phyloP scores from a whole-genome alignment of 768 basidiomycete genomes.

The Lenzites betulinus region DNA sequence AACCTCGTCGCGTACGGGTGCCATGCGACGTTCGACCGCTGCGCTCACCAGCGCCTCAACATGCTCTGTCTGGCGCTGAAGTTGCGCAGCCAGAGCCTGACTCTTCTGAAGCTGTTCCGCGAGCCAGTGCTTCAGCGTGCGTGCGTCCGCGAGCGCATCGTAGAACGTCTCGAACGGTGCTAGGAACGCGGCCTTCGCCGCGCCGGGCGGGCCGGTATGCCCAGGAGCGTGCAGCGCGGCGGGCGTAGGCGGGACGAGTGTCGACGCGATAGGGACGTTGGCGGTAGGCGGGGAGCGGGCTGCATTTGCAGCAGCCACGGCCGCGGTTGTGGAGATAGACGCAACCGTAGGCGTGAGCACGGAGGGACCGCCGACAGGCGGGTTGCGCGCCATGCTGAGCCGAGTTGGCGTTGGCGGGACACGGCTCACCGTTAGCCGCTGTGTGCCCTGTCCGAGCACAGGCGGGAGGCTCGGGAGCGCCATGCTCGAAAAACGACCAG shows the following conservation, averaged over 20 bases:
- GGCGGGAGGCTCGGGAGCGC: constrained; percentile 65
- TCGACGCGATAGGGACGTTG: constrained; percentile 67
- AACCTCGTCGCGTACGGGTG: constrained; percentile 63
- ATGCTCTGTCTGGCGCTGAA: constrained; percentile 69
- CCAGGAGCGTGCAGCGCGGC: constrained; percentile 62
- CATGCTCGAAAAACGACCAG: constrained; percentile 54
- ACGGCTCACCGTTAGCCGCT: constrained; percentile 53
- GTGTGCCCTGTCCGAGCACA: constrained; percentile 44
- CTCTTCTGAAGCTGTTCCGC: constrained; percentile 71
- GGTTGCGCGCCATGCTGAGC: constrained; percentile 49
- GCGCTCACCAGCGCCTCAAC: constrained; percentile 59
- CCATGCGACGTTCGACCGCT: constrained; percentile 62
- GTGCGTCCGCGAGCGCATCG: constrained; percentile 79
- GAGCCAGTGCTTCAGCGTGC: constrained; percentile 77
- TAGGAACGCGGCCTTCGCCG: constrained; percentile 70
- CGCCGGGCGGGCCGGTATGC: constrained; percentile 39
- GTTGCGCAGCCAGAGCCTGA: constrained; percentile 53
- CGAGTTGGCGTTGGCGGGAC: constrained; percentile 77
- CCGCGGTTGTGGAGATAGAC: constrained; percentile 20
- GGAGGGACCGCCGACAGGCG: constrained; percentile 11
- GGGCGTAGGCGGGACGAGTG: constrained; percentile 69
- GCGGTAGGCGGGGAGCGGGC: constrained; percentile 56
- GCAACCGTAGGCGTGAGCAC: constrained; percentile 10
- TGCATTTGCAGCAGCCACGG: constrained; percentile 23
- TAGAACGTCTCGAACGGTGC: constrained; percentile 85